These are phyloP conservation scores for Meyerozyma smithsonii DNA, from an alignment of 1,139 yeast species.

Conservation along the genomic window DNA sequence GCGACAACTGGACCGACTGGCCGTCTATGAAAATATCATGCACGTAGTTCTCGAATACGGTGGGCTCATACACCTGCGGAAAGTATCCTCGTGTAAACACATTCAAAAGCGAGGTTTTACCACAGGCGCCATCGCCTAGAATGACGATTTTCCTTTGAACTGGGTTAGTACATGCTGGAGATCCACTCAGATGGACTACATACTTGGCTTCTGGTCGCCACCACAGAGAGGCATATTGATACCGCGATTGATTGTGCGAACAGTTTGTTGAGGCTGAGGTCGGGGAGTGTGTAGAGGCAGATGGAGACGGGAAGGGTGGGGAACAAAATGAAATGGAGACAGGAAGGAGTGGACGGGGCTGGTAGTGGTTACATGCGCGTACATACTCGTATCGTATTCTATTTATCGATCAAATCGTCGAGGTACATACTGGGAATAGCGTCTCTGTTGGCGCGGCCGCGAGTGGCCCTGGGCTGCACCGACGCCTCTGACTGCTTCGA, in stretches of 20 bases:
- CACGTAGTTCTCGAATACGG: constrained; percentile 95
- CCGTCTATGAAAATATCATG: constrained; percentile 97
- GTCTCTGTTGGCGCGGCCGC: constrained; percentile 18
- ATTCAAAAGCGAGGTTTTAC: constrained; percentile 85
- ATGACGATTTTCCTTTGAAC: constrained; percentile 91
- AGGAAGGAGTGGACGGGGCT: neutral
- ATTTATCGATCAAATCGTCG: constrained; percentile 48
- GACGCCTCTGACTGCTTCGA: constrained; percentile 3
- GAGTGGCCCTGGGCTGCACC: constrained; percentile 5
- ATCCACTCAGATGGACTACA: constrained; percentile 6
- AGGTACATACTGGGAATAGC: constrained; percentile 54
- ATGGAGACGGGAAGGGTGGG: neutral
- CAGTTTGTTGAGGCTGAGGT: constrained; percentile 2
- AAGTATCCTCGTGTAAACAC: constrained; percentile 97
- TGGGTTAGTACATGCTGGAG: constrained; percentile 12
- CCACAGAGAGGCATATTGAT: constrained; percentile 19
- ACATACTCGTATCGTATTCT: neutral
- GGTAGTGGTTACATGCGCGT: neutral
- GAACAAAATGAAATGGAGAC: neutral
- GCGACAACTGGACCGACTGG: constrained; percentile 83
- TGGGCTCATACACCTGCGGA: constrained; percentile 97
- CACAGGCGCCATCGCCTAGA: constrained; percentile 97
- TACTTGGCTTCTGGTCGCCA: constrained; percentile 19
- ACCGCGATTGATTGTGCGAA: constrained; percentile 1
- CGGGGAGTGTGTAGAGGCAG: neutral